Base-by-base conservation (phyloP, 1,284 basidiomycete genomes). In the Phellopilus nigrolimitatus region DNA sequence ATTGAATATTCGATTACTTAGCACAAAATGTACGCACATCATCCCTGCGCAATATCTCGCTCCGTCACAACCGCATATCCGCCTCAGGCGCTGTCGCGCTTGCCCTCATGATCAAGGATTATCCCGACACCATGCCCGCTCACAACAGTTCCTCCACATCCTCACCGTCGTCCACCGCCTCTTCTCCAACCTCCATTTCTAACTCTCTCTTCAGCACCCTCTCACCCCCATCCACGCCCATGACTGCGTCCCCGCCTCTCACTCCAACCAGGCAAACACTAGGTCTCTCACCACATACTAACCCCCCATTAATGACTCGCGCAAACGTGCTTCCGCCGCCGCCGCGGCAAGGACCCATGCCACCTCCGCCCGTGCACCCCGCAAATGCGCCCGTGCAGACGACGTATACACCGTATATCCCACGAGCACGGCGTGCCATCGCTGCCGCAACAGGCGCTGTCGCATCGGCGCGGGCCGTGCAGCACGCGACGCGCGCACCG, bases 41-140 rank as follows among this genome's bases (percentile, higher is more conserved):
- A 0, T 83, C 84, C 0, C 69, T 97, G 46, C 80, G 82, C 57
- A 91, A 97, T 61, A 84, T 97, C 49, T 95, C 92, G 0, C 70
- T 97, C 10, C 80, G 93, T 22, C 78, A 90, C 47, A 95, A 97
- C 66, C 81, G 80, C 46, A 95, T 97, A 59, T 82, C 78, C 33
- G 76, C 82, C 0, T 79, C 85, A 0, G 91, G 91, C 19, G 91
- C 88, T 1, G 91, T 97, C 2, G 87, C 91, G 0, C 74, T 97
- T n/a, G 92, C 93, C 0, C 76, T 95, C 46, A 95, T 97, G 90
- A 92, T 97, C 57, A 82, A 89, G 51, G 94, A 97, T 66, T 97
- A 95, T 63, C 90, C 91, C 3, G 90, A 94, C 60, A 74, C 82
- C 42, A 73, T 82, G 41, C 74, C 80, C 59, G 62, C 42, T 2